Percentiles rank a stretch among this genome's conserved stretches.
These are phyloP conservation scores for Leccinellum rugosiceps DNA, from an alignment of 768 basidiomycete species.

Conservation along the genomic window DNA sequence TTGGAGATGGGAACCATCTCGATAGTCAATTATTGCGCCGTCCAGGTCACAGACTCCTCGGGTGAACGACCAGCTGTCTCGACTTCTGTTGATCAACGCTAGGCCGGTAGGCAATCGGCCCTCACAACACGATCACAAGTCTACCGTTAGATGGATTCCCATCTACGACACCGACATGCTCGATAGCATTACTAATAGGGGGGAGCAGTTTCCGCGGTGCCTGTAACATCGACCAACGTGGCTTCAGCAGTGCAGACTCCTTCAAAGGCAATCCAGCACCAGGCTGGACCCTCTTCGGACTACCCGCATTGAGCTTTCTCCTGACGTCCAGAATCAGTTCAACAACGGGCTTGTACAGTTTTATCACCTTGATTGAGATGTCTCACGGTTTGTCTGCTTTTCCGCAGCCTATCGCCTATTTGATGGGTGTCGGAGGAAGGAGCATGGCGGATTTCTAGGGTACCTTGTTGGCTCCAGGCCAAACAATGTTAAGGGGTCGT, in stretches of 20 bases:
- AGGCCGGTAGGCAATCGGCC: not conserved
- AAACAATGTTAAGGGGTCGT: not conserved
- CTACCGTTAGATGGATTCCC: conserved; percentile 2
- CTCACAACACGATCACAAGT: not conserved
- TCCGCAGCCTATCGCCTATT: not conserved
- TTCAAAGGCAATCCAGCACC: conserved; percentile 3
- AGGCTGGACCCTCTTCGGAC: conserved; percentile 2
- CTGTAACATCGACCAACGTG: conserved; percentile 12
- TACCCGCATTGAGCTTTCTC: conserved; percentile 1
- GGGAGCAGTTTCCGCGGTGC: conserved; percentile 2
- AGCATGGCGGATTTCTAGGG: conserved; percentile 4
- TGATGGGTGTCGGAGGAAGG: not conserved
- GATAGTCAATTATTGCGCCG: not conserved
- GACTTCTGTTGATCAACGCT: conserved; percentile 1
- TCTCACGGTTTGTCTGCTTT: conserved; percentile 16
- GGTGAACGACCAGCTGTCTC: conserved; percentile 5
- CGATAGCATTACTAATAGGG: not conserved
- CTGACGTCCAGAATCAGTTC: not conserved
- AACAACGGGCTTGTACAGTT: conserved; percentile 2
- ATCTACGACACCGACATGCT: not conserved
- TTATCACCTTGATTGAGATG: not conserved
- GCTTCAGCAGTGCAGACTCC: not conserved
- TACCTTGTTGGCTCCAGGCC: conserved; percentile 6
- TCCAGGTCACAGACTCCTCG: conserved; percentile 17
- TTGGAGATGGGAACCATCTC: not conserved